phyloP scores from a whole-genome alignment of 2,329 filamentous ascomycete species.

The Fusarium nematophilum region DNA sequence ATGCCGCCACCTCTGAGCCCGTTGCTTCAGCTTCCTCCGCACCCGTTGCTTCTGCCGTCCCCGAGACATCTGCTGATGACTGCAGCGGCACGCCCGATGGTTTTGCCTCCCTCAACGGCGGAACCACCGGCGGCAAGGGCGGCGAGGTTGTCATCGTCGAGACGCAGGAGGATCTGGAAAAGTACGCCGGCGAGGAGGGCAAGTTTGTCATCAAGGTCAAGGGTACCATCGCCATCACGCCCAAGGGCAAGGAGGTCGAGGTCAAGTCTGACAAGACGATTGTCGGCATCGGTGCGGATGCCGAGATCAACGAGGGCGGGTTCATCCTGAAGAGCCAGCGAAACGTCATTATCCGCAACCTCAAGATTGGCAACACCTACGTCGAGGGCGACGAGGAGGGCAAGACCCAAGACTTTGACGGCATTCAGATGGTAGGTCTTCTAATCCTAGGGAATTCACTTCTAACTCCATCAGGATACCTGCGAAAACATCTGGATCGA shows the following conservation, averaged over 20 bases:
- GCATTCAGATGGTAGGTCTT: conserved; percentile 36
- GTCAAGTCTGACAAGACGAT: conserved; percentile 41
- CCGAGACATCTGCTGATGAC: conserved; percentile 8
- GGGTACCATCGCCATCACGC: conserved; percentile 37
- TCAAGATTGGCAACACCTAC: conserved; percentile 37
- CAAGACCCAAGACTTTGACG: conserved; percentile 40
- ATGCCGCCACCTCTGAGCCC: not conserved
- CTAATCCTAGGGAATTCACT: not conserved
- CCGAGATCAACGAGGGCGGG: conserved; percentile 38
- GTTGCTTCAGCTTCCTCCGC: not conserved
- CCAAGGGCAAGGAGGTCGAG: conserved; percentile 37
- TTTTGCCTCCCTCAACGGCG: conserved; percentile 41
- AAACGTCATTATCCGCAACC: conserved; percentile 41
- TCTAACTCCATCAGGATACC: conserved; percentile 15
- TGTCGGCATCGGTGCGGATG: conserved; percentile 37
- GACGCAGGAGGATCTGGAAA: conserved; percentile 37
- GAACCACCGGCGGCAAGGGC: conserved; percentile 38
- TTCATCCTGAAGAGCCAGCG: conserved; percentile 35
- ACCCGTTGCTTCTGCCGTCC: not conserved
- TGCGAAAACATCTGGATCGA: conserved; percentile 44
- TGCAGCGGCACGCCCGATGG: conserved; percentile 32
- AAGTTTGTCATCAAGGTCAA: conserved; percentile 41
- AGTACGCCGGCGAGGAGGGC: conserved; percentile 33
- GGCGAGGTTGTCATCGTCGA: conserved; percentile 34
- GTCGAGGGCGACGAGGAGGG: conserved; percentile 36